Percentiles rank a stretch among this genome's conserved stretches.
Evolutionary conservation across 495 filamentous ascomycete species (phyloP).

Genomic region (Thermochaetoides thermophila): DNA sequence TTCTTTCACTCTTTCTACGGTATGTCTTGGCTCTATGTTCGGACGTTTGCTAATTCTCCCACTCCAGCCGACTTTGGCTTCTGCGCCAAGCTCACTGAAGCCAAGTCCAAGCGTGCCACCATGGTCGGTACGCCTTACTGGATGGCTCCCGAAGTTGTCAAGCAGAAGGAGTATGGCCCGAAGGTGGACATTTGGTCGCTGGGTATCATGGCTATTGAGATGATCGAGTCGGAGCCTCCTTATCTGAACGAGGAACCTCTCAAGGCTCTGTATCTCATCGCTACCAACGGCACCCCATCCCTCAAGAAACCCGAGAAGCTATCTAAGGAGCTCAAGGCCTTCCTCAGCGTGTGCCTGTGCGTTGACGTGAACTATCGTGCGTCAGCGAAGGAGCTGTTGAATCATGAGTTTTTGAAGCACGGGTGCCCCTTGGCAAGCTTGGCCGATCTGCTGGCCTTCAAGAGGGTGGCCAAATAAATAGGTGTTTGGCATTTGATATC

Average conservation of each 20-base stretch:
- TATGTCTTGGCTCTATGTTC: background rate
- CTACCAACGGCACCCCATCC: slow-evolving; percentile 90
- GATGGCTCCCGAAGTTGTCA: slow-evolving; percentile 99
- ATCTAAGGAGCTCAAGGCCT: slow-evolving; percentile 89
- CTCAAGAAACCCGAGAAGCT: slow-evolving; percentile 96
- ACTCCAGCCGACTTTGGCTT: slow-evolving; percentile 89
- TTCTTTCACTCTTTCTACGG: background rate
- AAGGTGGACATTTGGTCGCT: slow-evolving; percentile 99
- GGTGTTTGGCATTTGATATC: too few relatives aligned
- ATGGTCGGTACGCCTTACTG: slow-evolving; percentile 99
- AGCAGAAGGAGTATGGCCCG: slow-evolving; percentile 94
- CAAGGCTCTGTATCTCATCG: slow-evolving; percentile 92
- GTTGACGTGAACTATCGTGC: slow-evolving; percentile 92
- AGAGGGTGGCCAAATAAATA: slow-evolving; percentile 36
- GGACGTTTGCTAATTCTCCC: slow-evolving; percentile 19
- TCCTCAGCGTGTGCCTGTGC: slow-evolving; percentile 87
- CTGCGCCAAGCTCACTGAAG: slow-evolving; percentile 95
- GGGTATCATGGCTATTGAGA: slow-evolving; percentile 99
- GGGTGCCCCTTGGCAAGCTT: slow-evolving; percentile 69
- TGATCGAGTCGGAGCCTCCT: slow-evolving; percentile 97
- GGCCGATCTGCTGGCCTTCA: slow-evolving; percentile 72
- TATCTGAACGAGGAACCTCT: slow-evolving; percentile 97
- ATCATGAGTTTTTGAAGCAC: slow-evolving; percentile 62
- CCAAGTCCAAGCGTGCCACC: slow-evolving; percentile 90
- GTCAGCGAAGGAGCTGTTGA: slow-evolving; percentile 72